Percentiles rank a stretch among this genome's conserved stretches.
Evolutionary conservation across 805 yeast species (phyloP).

Genomic region (Kodamaea leandrae): DNA sequence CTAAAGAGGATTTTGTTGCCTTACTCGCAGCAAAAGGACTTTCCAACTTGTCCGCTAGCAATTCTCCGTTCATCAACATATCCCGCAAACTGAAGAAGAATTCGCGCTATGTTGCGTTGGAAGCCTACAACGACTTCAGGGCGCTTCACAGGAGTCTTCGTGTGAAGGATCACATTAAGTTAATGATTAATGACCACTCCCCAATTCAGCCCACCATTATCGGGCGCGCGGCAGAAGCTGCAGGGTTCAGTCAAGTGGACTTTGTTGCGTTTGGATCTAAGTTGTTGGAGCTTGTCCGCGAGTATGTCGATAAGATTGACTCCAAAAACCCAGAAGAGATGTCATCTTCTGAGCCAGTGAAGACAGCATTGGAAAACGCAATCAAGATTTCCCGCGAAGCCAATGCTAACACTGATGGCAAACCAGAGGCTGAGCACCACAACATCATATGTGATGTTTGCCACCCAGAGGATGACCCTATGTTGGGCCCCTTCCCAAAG

Average conservation of each 20-base stretch:
- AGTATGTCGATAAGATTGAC: slow-evolving; percentile 4
- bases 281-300: slow-evolving; percentile 1
- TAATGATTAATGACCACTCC: slow-evolving; percentile 25
- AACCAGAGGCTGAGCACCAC: slow-evolving; percentile 18
- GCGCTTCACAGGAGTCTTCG: slow-evolving; percentile 45
- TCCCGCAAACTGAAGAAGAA: slow-evolving; percentile 48
- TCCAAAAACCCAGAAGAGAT: neutral
- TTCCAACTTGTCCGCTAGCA: slow-evolving; percentile 2
- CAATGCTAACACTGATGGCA: neutral
- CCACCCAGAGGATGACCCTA: slow-evolving; percentile 28
- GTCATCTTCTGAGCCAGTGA: neutral
- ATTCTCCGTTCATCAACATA: slow-evolving; percentile 7
- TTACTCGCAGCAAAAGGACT: slow-evolving; percentile 8
- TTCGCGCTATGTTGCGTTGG: slow-evolving; percentile 39
- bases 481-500: neutral
- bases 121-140: slow-evolving; percentile 38
- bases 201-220: slow-evolving; percentile 6
- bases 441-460: slow-evolving; percentile 37
- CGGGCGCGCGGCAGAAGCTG: slow-evolving; percentile 2
- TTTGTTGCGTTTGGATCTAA: slow-evolving; percentile 1
- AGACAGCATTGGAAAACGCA: neutral
- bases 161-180: slow-evolving; percentile 45
- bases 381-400: neutral
- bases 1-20: slow-evolving; percentile 11
- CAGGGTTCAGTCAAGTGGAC: slow-evolving; percentile 2